Evolutionary conservation across 2,329 filamentous ascomycete species (phyloP).

Genomic region (Phyllosticta ampelicida): DNA sequence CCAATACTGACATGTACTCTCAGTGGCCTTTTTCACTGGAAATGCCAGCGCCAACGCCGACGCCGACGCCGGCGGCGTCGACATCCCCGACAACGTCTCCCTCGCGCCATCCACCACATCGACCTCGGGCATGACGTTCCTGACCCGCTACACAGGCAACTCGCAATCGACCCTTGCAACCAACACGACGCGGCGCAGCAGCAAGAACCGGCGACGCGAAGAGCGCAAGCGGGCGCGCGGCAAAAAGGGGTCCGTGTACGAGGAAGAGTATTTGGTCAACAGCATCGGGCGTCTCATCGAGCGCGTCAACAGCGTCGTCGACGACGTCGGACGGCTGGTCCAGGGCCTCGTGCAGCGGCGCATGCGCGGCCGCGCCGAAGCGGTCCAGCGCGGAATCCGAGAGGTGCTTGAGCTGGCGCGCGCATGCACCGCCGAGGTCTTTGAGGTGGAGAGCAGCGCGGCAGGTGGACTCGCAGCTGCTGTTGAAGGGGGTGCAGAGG

Average conservation of each 20-base stretch:
- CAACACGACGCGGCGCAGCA: slow-evolving; percentile 65
- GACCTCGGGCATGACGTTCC: slow-evolving; percentile 70
- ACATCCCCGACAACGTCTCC: slow-evolving; percentile 86
- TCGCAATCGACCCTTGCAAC: slow-evolving; percentile 62
- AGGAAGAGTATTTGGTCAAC: slow-evolving; percentile 93
- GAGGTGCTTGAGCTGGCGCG: slow-evolving; percentile 64
- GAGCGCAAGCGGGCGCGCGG: slow-evolving; percentile 91
- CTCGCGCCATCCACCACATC: slow-evolving; percentile 75
- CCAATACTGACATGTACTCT: background rate
- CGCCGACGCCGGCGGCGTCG: slow-evolving; percentile 34
- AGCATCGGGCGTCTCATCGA: slow-evolving; percentile 75
- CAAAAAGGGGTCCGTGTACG: slow-evolving; percentile 94
- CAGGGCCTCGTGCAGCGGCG: slow-evolving; percentile 65
- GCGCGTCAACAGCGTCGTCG: slow-evolving; percentile 59
- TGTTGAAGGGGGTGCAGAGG: slow-evolving; percentile 10
- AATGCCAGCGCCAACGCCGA: slow-evolving; percentile 31
- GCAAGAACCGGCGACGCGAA: slow-evolving; percentile 78
- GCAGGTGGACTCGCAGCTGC: background rate
- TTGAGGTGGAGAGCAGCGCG: slow-evolving; percentile 29
- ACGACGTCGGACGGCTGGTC: slow-evolving; percentile 64
- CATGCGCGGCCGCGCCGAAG: slow-evolving; percentile 79
- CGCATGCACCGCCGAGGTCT: slow-evolving; percentile 60
- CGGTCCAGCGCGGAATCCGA: slow-evolving; percentile 61
- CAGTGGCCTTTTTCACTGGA: slow-evolving; percentile 73
- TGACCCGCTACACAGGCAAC: slow-evolving; percentile 75